Base-by-base conservation (phyloP, 164 flowering plant species). In the Berberis vulgaris region DNA sequence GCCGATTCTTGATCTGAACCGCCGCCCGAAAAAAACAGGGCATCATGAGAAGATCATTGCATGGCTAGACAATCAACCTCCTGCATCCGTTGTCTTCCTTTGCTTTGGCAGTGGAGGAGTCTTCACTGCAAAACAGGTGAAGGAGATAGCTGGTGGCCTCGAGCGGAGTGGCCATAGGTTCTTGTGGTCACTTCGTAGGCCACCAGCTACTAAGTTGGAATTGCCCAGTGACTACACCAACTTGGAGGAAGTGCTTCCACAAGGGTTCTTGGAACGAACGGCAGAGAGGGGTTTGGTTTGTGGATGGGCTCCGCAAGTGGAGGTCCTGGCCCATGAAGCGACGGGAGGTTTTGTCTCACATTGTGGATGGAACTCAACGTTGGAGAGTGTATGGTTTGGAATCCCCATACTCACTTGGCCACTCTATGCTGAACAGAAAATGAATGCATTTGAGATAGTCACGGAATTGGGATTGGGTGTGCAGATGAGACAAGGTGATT, bases 21-120 rank as follows among this genome's bases (percentile, higher is more conserved):
- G 26, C 26, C 40, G 4, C 13, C 13, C 54, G 7, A 7, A 8
- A 6, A 26, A 11, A 6, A 6, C 3, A 26, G 40, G 7, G 9
- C 0, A 11, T 41, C 8, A 38, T 3, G 56, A 43, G 7, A 12
- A 38, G 5, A 62, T 55, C 43, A 54, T 60, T 47, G 55, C 60
- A 62, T 70, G 68, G 83, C 59, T 81, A 3, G 80, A 81, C 46
- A 54, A 57, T 3, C 82, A 78, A 49, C 77, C 81, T 0, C 41
- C 11, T 0, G 40, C 65, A 0, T 76, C 78, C 1, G 84, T 81
- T n/a, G 69, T 81, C 41, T 74, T 72, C 59, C 46, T 81, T 7
- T 81, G 84, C 71, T 81, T 81, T 44, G 83, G 80, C 9, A 80
- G 73, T 61, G 49, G 26, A 57, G 81, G 81, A 1, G 12, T 66